These are phyloP conservation scores for Ustilago sp. DNA, from an alignment of 1,284 basidiomycete species.

Conservation along the genomic window DNA sequence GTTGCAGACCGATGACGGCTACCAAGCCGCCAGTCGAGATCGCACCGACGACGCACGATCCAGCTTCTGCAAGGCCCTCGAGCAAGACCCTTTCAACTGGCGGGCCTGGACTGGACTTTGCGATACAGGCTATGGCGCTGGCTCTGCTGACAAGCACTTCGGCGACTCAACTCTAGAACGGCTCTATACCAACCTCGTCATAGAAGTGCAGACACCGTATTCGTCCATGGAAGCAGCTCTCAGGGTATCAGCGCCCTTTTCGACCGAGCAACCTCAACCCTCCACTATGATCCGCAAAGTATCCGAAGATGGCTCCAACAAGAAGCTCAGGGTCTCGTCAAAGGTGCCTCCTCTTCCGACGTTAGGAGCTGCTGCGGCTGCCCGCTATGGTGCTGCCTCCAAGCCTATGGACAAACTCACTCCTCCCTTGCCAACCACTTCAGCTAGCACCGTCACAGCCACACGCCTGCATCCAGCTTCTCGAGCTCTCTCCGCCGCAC, in stretches of 20 bases:
- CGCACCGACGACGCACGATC: conserved; percentile 47
- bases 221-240: conserved; percentile 19
- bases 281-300: conserved; percentile 39
- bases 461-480: conserved; percentile 41
- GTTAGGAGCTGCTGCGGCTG: conserved; percentile 7
- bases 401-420: conserved; percentile 29
- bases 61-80: conserved; percentile 40
- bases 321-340: conserved; percentile 45
- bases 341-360: conserved; percentile 31
- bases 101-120: conserved; percentile 61
- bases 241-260: conserved; percentile 19
- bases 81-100: conserved; percentile 61
- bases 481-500: conserved; percentile 34
- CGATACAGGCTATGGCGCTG: conserved; percentile 50
- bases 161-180: conserved; percentile 23
- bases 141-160: conserved; percentile 17
- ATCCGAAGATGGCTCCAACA: conserved; percentile 46
- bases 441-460: conserved; percentile 33
- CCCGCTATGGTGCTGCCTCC: conserved; percentile 13
- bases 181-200: conserved; percentile 21
- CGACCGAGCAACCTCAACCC: conserved; percentile 7
- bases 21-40: conserved; percentile 47
- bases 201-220: conserved; percentile 26
- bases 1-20: conserved; percentile 51
- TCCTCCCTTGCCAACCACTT: conserved; percentile 36